Evolutionary conservation across 1,284 basidiomycete species (phyloP), one percentile per base, ranked within the genome.

Genomic region (Ustilago trichophora): DNA sequence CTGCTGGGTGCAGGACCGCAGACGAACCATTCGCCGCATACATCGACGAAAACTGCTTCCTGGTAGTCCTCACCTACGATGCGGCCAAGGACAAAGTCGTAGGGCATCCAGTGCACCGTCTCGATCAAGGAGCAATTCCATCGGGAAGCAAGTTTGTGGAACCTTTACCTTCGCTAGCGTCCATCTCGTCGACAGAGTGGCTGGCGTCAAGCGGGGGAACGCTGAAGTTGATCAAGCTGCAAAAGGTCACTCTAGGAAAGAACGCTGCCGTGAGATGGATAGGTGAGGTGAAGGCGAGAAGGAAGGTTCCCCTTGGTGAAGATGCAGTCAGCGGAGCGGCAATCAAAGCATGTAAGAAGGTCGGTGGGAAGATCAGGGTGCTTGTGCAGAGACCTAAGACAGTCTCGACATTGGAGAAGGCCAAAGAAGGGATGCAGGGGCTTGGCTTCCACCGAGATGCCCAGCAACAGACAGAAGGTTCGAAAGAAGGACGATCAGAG

Each of bases 11-110:
- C 8, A 48, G 36, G 18, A 12, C 15, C 5, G 6, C 10, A 1
- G 52, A 54, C 6, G 58, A 54, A 12, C 68, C 70, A 2, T 52
- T 70, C 16, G 66, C 66, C 8, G 66, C 38, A 12, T 73, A 73
- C 32, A 35, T 73, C 19, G 70, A 73, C 37, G 21, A 22, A 2
- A 58, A 70, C 11, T n/a, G 54, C 0, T 70, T 70, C 29, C 36
- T 73, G 0, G 49, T 73, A 1, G 53, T 48, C 0, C 43, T 73
- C 10, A 54, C 58, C 1, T 59, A 58, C 27, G 44, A 55, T 29
- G 33, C 42, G 5, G 27, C 0, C 1, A 38, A 29, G 25, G 54
- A 58, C 10, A 68, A 24, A 21, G 24, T 69, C 4, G 31, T 50
- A 0, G 59, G 52, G 2, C 65, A 65, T 41, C 59, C 59, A 1